Evolutionary conservation across 371 early-diverging fungal species (phyloP).

Genomic region (Syncephalastrum contaminatum): DNA sequence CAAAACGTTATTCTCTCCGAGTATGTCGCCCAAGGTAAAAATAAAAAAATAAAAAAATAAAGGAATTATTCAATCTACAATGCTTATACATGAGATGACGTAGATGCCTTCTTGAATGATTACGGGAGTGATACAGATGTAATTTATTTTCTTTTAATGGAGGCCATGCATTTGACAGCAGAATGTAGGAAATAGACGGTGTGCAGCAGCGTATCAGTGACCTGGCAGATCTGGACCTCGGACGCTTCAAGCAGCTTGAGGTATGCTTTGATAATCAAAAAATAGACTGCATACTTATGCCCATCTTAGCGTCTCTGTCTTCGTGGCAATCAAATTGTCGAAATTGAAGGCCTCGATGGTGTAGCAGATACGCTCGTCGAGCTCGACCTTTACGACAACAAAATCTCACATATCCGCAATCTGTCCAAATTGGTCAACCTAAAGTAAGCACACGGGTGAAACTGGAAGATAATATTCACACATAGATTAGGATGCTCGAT

Average conservation of each 20-base stretch:
- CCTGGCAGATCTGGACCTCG: constrained; percentile 60
- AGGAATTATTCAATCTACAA: too few relatives aligned
- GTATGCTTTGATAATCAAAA: constrained; percentile 31
- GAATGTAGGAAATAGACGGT: constrained; percentile 72
- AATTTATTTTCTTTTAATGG: too few relatives aligned
- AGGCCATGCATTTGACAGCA: too few relatives aligned
- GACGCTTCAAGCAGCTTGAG: constrained; percentile 69
- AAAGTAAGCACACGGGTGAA: constrained; percentile 46
- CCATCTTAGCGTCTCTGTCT: constrained; percentile 68
- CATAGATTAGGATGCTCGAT: constrained; percentile 66
- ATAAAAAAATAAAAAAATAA: too few relatives aligned
- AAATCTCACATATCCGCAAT: constrained; percentile 74
- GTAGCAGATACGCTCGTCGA: constrained; percentile 71
- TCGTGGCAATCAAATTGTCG: constrained; percentile 87
- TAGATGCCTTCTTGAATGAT: too few relatives aligned
- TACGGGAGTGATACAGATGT: too few relatives aligned
- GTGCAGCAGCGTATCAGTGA: constrained; percentile 73
- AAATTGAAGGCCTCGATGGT: constrained; percentile 67
- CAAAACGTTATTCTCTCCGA: too few relatives aligned
- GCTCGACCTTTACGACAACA: constrained; percentile 96
- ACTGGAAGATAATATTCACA: too few relatives aligned
- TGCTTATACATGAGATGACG: too few relatives aligned
- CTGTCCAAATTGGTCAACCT: constrained; percentile 61
- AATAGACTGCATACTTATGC: neutral
- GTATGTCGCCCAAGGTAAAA: too few relatives aligned